Percentiles rank a stretch among this genome's conserved stretches.
Evolutionary conservation across 2,329 filamentous ascomycete species (phyloP).

Genomic region (Penicillium freii): DNA sequence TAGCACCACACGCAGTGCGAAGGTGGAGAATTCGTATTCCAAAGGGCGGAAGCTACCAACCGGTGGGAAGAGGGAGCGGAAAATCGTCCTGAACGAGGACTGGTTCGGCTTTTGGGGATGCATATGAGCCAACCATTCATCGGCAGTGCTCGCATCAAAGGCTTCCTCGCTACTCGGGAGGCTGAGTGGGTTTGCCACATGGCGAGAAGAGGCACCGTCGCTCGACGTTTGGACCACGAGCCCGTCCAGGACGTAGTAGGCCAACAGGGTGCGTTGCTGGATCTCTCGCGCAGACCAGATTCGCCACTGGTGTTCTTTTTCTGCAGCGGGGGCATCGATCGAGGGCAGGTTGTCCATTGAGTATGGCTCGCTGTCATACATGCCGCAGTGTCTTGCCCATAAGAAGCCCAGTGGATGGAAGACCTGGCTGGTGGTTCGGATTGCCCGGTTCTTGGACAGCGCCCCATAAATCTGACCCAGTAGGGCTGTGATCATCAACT

Average conservation of each 20-base stretch:
- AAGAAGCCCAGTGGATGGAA: constrained; percentile 47
- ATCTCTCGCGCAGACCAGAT: constrained; percentile 47
- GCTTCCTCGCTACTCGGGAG: constrained; percentile 42
- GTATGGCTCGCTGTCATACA: constrained; percentile 41
- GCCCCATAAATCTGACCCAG: constrained; percentile 46
- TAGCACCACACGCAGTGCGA: constrained; percentile 44
- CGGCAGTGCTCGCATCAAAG: constrained; percentile 42
- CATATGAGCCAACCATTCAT: constrained; percentile 44
- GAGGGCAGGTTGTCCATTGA: constrained; percentile 36
- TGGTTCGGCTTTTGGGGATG: constrained; percentile 30
- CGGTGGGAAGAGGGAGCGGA: constrained; percentile 42
- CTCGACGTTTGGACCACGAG: constrained; percentile 47
- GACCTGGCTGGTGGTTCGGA: constrained; percentile 46
- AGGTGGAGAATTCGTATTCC: constrained; percentile 40
- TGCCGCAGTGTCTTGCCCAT: constrained; percentile 48
- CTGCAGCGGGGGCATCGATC: constrained; percentile 28
- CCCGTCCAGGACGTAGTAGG: constrained; percentile 48
- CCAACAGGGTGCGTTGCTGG: constrained; percentile 46
- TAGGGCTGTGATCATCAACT: constrained; percentile 45
- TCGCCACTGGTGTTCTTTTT: constrained; percentile 45
- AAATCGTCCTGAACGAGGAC: constrained; percentile 43
- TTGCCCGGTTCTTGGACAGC: constrained; percentile 44
- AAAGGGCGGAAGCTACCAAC: constrained; percentile 30
- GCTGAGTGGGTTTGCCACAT: constrained; percentile 43
- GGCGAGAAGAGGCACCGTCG: constrained; percentile 43